Evolutionary conservation across 2,329 filamentous ascomycete genomes (phyloP), one percentile per base, ranked within the genome.

Genomic region (Fusarium udum): DNA sequence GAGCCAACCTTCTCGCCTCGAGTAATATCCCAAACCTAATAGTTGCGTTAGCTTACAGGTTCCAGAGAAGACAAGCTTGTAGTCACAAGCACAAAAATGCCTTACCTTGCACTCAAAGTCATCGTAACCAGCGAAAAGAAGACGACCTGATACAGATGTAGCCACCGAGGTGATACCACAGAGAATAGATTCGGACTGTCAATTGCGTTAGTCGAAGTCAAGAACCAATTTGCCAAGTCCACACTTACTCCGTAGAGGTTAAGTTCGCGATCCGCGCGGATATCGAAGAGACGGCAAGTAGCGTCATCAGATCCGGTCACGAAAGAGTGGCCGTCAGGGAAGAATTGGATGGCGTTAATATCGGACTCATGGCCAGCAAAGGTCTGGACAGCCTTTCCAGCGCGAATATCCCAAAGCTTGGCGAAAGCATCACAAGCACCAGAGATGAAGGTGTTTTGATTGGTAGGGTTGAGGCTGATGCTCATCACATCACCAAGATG

Each of bases 51-150:
- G 68, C 55, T 24, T 8, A 45, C 14, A 14, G 31, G 9, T 16
- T 26, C 31, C 16, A 7, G 16, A 10, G 16, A 24, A 26, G 14
- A 22, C 24, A 24, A 24, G 46, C 59, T 56, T 49, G 40, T 26
- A 9, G 15, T 20, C 34, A 43, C 48, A 52, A 67, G 40, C 45
- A 52, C 22, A 34, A 28, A 18, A 22, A 16, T 48, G 60, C 37
- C 90, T 80, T 87, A 97, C 95, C 92, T 98, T 99, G 95, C 96
- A 99, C 85, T 99, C 96, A 80, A 97, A 99, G 82, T 99, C 96
- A 80, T 99, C 96, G 80, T 99, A 99, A 76, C 96, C 96, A 63
- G 96, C 96, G 82, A 99, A 99, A 45, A 99, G 87, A 79, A 99
- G 87, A 81, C 96, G 91, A 67, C 96, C 96, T 65, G 96, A 99